Percentiles rank a stretch among this genome's conserved stretches.
These are phyloP conservation scores for Vitis rupestris DNA, from an alignment of 164 flowering plant species.

Conservation along the genomic window DNA sequence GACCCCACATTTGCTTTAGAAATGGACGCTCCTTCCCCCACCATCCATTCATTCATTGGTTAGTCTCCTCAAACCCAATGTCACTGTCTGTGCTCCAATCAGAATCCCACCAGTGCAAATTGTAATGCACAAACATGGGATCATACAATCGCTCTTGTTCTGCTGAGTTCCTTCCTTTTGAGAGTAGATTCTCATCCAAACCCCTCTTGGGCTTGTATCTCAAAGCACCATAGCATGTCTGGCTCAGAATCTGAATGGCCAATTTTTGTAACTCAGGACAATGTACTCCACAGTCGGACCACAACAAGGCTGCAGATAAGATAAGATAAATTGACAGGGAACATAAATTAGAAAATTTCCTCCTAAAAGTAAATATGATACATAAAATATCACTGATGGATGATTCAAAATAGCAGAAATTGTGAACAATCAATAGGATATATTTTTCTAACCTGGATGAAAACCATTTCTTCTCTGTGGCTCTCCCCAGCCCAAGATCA, in stretches of 20 bases:
- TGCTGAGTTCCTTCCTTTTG: constrained; percentile 29
- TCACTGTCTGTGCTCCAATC: background rate
- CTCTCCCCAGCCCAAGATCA: constrained; percentile 30
- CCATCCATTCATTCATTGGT: constrained; percentile 18
- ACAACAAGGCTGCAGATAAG: constrained; percentile 53
- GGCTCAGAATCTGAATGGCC: constrained; percentile 54
- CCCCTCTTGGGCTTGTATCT: constrained; percentile 42
- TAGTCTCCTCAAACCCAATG: constrained; percentile 7
- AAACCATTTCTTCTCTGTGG: constrained; percentile 23
- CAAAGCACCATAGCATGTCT: constrained; percentile 50
- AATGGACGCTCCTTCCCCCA: constrained; percentile 1
- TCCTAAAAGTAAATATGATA: background rate
- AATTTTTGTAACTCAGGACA: constrained; percentile 59
- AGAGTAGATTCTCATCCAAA: constrained; percentile 42
- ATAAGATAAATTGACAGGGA: background rate
- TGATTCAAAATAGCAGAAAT: background rate
- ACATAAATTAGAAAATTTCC: too few relatives aligned
- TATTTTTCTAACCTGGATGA: constrained; percentile 41
- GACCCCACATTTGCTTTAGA: constrained; percentile 5
- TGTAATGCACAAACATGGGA: constrained; percentile 22
- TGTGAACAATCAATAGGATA: background rate
- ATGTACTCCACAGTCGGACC: constrained; percentile 49
- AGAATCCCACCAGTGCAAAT: constrained; percentile 12
- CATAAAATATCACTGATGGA: background rate
- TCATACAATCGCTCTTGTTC: constrained; percentile 31